Base-by-base conservation (phyloP, 805 yeast genomes). In the Saccharomyces eubayanus region DNA sequence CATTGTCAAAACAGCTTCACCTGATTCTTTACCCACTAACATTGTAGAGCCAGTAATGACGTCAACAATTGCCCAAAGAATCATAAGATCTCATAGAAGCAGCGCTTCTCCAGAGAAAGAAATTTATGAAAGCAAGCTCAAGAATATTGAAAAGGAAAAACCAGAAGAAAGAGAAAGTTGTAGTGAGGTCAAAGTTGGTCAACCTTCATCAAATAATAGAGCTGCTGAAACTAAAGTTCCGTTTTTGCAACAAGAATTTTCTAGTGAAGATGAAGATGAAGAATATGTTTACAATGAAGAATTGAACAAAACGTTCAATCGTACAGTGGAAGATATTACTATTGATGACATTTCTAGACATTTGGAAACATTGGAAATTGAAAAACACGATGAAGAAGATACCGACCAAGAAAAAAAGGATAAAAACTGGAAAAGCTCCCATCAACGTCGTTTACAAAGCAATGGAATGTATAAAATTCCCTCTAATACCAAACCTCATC, bases 281-380 rank as follows among this genome's bases (percentile, higher is more conserved):
- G 71, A 70, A 48, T 69, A 70, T 50, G 67, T 57, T 8, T 68
- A 69, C 49, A 69, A 70, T 51, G 74, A 70, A 53, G 68, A 66
- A 51, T 57, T 69, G 49, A 70, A 70, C 51, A 67, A 66, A 54
- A 68, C 74, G 0, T 70, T 70, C 58, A 70, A 70, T 56, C 62
- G 68, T 30, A 69, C 74, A 8, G 72, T 70, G 9, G 74, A 70
- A 51, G 74, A 70, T 56, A 69, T 70, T 49, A 68, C 74, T 5
- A 68, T 70, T 51, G 72, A 68, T 59, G 74, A 70, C 43, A 68
- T 70, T 6, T 70, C 74, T 1, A 62, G 72, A 50, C 72, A 70
- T 47, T 56, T 70, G 49, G 72, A 69, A 56, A 67, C 70, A 6
- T 58, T 70, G 28, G 74, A 70, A 20, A 62, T 69, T 14, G 60